Percentiles rank a stretch among this genome's conserved stretches.
phyloP scores from a whole-genome alignment of 768 basidiomycete genomes.

The Lyophyllum atratum region DNA sequence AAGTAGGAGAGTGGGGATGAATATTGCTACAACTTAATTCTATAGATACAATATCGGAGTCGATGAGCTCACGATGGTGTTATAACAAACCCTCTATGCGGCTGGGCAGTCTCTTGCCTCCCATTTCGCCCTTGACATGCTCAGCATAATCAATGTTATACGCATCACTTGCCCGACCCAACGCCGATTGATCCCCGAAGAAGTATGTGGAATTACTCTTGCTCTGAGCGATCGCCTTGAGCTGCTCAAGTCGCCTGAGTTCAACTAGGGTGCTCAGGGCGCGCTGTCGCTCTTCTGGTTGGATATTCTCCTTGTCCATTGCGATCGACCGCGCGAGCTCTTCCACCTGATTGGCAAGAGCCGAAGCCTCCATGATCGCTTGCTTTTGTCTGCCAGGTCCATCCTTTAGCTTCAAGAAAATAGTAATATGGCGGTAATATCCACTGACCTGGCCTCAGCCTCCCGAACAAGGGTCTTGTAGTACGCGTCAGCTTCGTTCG shows the following conservation, averaged over 20 bases:
- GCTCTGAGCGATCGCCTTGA: conserved; percentile 52
- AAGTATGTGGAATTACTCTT: conserved; percentile 58
- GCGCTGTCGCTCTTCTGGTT: conserved; percentile 34
- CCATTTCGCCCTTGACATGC: conserved; percentile 38
- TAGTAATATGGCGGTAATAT: not conserved
- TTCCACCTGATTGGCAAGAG: conserved; percentile 50
- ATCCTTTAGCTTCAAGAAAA: not conserved
- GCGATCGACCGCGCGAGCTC: conserved; percentile 44
- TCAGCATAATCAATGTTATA: conserved; percentile 53
- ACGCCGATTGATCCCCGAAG: conserved; percentile 46
- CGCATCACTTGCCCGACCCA: conserved; percentile 36
- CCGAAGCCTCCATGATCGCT: conserved; percentile 45
- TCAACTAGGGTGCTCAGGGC: conserved; percentile 48
- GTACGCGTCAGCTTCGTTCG: conserved; percentile 55
- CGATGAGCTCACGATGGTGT: not conserved
- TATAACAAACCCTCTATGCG: conserved; percentile 9
- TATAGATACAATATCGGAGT: too few species aligned
- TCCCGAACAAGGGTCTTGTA: conserved; percentile 53
- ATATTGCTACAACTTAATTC: not conserved
- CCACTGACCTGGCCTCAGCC: conserved; percentile 45
- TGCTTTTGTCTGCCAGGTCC: conserved; percentile 35
- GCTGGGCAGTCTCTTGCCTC: not conserved
- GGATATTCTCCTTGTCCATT: conserved; percentile 27
- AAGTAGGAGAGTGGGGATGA: not conserved
- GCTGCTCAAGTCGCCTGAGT: conserved; percentile 51